These are phyloP conservation scores for Penicillium silybi DNA, from an alignment of 495 filamentous ascomycete species.

Conservation along the genomic window DNA sequence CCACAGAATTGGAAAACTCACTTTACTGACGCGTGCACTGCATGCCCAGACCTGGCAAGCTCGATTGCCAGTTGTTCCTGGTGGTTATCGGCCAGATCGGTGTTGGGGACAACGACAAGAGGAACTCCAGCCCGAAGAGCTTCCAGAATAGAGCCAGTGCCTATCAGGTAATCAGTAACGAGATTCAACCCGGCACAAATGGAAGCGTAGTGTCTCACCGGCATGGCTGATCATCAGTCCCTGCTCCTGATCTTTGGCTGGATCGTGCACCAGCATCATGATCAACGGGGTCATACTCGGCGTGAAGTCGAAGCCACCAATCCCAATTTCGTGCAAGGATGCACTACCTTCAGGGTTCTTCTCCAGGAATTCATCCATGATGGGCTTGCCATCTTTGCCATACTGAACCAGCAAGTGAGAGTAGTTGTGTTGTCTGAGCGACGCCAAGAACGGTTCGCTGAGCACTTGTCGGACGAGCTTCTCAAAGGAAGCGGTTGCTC, in stretches of 20 bases:
- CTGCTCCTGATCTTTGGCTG: constrained; percentile 1
- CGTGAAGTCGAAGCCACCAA: constrained; percentile 65
- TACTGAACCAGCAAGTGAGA: constrained; percentile 71
- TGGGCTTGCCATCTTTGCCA: constrained; percentile 53
- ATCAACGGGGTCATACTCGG: constrained; percentile 56
- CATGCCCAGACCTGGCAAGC: constrained; percentile 64
- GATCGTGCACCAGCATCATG: constrained; percentile 42
- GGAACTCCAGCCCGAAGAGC: constrained; percentile 63
- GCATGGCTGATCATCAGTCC: constrained; percentile 83
- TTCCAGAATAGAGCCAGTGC: constrained; percentile 85
- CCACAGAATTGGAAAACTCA: constrained; percentile 29
- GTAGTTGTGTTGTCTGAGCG: constrained; percentile 53
- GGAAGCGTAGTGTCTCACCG: constrained; percentile 46
- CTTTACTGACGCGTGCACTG: constrained; percentile 62
- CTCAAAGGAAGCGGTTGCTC: constrained; percentile 83
- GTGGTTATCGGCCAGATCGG: constrained; percentile 80
- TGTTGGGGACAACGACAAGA: constrained; percentile 84
- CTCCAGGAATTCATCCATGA: constrained; percentile 39
- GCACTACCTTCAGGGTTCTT: constrained; percentile 11
- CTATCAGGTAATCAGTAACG: constrained; percentile 36
- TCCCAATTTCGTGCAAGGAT: constrained; percentile 39
- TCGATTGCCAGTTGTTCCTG: constrained; percentile 80
- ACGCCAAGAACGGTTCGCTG: constrained; percentile 53
- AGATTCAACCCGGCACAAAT: background rate
- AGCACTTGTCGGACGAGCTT: constrained; percentile 65